Percentiles rank a stretch among this genome's conserved stretches.
These are phyloP conservation scores for Aspergillus sp. DNA, from an alignment of 2,329 filamentous ascomycete species.

Conservation along the genomic window DNA sequence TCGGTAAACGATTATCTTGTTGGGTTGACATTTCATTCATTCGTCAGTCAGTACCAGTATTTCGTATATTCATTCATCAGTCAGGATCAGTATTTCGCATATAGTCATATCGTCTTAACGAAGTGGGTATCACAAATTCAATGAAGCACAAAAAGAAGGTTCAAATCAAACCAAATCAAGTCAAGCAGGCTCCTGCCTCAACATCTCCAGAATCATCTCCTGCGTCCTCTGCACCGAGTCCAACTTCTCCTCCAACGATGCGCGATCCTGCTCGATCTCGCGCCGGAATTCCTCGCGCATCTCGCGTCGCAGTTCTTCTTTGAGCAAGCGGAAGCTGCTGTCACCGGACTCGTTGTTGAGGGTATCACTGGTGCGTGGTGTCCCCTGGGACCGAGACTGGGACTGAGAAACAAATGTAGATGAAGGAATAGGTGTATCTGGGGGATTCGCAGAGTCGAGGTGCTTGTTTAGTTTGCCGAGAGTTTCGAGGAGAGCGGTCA, in stretches of 20 bases:
- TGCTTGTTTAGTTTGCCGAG: constrained; percentile 31
- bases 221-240: constrained; percentile 33
- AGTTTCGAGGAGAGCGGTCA: constrained; percentile 29
- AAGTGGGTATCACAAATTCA: constrained; percentile 13
- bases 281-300: constrained; percentile 24
- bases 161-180: background rate
- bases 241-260: constrained; percentile 27
- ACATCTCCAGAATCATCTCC: constrained; percentile 34
- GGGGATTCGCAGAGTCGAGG: constrained; percentile 19
- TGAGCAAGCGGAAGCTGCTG: constrained; percentile 11
- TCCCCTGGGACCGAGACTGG: too few relatives aligned
- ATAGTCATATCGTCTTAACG: too few relatives aligned
- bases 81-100: too few relatives aligned
- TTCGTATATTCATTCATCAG: too few relatives aligned
- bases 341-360: background rate
- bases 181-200: constrained; percentile 28
- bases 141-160: constrained; percentile 1
- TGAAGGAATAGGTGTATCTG: background rate
- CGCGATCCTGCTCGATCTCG: constrained; percentile 27
- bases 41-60: background rate
- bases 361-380: too few relatives aligned
- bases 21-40: background rate
- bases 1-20: background rate
- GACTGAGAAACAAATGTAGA: too few relatives aligned
- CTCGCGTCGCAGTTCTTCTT: constrained; percentile 27